Evolutionary conservation across 2,329 filamentous ascomycete species (phyloP).

Genomic region (Clonostachys rhizophaga): DNA sequence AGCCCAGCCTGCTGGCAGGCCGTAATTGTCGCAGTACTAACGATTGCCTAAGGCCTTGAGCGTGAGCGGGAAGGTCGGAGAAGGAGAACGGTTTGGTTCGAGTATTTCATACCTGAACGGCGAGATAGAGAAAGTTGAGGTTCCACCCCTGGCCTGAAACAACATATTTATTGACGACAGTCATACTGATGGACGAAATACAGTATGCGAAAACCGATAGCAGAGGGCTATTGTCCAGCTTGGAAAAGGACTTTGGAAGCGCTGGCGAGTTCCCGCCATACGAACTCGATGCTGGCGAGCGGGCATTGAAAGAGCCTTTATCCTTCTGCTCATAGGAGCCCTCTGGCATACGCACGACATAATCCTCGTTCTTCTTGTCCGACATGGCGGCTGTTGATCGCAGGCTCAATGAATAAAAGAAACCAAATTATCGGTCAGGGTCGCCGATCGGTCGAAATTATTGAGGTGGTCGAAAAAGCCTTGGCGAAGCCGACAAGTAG

Average conservation of each 20-base stretch:
- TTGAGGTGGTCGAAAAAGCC: too few species aligned
- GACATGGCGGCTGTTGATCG: slow-evolving; percentile 50
- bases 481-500: too few species aligned
- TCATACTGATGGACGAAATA: slow-evolving; percentile 96
- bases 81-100: too few species aligned
- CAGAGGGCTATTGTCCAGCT: slow-evolving; percentile 69
- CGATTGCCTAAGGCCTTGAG: slow-evolving; percentile 60
- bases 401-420: too few species aligned
- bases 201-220: slow-evolving; percentile 88
- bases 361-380: slow-evolving; percentile 87
- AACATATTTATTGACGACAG: slow-evolving; percentile 99
- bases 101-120: slow-evolving; percentile 69
- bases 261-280: slow-evolving; percentile 7
- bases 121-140: slow-evolving; percentile 91
- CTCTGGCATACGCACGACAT: slow-evolving; percentile 65
- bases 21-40: slow-evolving; percentile 83
- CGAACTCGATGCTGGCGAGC: slow-evolving; percentile 8
- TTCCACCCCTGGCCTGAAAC: slow-evolving; percentile 90
- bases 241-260: slow-evolving; percentile 28
- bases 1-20: slow-evolving; percentile 75
- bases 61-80: neutral
- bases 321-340: slow-evolving; percentile 42
- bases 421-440: too few species aligned
- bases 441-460: too few species aligned
- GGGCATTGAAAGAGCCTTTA: slow-evolving; percentile 44